Evolutionary conservation across 108 stramenopile species (phyloP), one percentile per base, ranked within the genome.

Genomic region (Skeletonema menzelii): DNA sequence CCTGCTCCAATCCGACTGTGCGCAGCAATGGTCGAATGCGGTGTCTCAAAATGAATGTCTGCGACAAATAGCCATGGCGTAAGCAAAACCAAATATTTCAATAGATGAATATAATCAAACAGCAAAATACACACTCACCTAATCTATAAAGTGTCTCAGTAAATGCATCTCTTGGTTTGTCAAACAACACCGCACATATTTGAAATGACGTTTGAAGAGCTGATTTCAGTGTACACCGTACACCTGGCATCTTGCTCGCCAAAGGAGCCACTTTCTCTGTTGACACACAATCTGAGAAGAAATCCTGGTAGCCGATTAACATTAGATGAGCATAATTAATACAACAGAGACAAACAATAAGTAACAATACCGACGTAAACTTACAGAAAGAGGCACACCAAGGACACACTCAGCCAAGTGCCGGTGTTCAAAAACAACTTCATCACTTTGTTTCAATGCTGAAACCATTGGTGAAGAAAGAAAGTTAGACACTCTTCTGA

Each of bases 401-500:
- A 82, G 62, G 2, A 84, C 56, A 66, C 70, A 75, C 40, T 84
- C 83, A 12, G 83, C 76, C 66, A 76, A 40, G 22, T 61, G 53
- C 11, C 76, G 57, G 38, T 76, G 62, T 37, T 65, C 65, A 5
- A 65, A 38, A 28, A 59, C 40, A 26, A 3, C 15, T 0, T 63
- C 66, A 47, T 11, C 37, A 40, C 40, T 28, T 44, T 58, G 56
- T 26, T 57, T 58, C 27, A 19, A 26, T 17, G 75, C 67, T 75
- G 37, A 75, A 47, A 58, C 35, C 49, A 82, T 62, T 6, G 71
- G 59, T 28, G 19, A 15, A 11, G 83, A 73, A 8, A 84, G 59
- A 61, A 69, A 80, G 37, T 53, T 61, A 8, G 90, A 63, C 30
- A 95, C 74, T 47, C 86, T 80, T 35, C 84, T 71, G 6, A 91